Percentiles rank a stretch among this genome's conserved stretches.
phyloP scores from a whole-genome alignment of 2,329 filamentous ascomycete genomes.

The Arthrocladium fulminans region DNA sequence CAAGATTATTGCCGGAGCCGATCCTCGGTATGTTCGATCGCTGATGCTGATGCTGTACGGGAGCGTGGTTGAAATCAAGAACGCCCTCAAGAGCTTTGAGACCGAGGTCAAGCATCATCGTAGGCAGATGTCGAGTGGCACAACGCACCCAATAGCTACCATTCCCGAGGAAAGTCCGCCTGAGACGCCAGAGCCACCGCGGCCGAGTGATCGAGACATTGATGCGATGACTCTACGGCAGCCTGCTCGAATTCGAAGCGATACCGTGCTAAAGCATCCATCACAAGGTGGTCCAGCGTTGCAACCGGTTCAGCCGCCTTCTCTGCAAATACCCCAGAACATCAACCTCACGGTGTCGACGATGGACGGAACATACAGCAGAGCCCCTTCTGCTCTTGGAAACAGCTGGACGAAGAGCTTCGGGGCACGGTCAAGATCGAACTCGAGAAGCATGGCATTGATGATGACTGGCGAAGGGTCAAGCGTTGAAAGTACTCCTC shows the following conservation, averaged over 20 bases:
- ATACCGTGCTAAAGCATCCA: constrained; percentile 43
- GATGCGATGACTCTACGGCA: constrained; percentile 28
- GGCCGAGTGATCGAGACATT: constrained; percentile 39
- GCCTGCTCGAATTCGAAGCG: constrained; percentile 40
- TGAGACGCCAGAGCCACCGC: constrained; percentile 23
- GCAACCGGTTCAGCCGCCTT: constrained; percentile 14
- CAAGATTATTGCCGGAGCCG: constrained; percentile 47
- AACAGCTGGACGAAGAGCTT: constrained; percentile 11
- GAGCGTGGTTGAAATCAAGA: constrained; percentile 50
- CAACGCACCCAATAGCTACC: constrained; percentile 26
- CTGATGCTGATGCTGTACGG: constrained; percentile 52
- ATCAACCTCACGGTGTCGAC: constrained; percentile 38
- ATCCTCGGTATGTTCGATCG: constrained; percentile 49
- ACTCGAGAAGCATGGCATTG: constrained; percentile 19
- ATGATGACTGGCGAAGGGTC: constrained; percentile 26
- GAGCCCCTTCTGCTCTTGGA: constrained; percentile 16
- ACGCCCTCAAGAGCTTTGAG: constrained; percentile 47
- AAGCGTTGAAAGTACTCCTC: constrained; percentile 57
- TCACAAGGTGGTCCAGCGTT: constrained; percentile 11
- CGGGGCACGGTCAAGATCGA: constrained; percentile 20
- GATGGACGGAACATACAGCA: constrained; percentile 32
- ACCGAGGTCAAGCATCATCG: constrained; percentile 29
- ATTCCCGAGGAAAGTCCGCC: constrained; percentile 25
- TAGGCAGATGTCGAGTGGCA: constrained; percentile 24
- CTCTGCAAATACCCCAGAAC: background rate